Base-by-base conservation (phyloP, 345 rosid species). In the Brassica rapa region DNA sequence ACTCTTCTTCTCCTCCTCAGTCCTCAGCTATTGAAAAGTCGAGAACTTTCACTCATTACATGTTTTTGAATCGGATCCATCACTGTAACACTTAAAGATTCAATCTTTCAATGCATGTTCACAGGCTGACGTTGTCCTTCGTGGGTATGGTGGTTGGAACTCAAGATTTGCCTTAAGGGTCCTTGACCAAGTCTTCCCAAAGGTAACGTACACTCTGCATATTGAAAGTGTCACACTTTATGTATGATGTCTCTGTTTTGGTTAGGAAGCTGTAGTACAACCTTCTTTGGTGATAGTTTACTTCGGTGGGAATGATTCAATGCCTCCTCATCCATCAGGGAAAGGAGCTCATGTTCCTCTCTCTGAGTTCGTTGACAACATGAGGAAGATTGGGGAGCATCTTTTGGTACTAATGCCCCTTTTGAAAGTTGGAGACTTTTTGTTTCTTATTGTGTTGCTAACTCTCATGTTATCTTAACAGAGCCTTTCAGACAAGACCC, bases 71-170 rank as follows among this genome's bases (percentile, higher is more conserved):
- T 49, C 21, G 5, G 8, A 49, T 49, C 56, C 2, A 49, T 49
- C 56, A 49, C 21, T 4, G 8, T 56, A 59, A 8, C 62, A 24
- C 32, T 24, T 60, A 60, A 60, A 60, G 30, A 60, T 60, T 11
- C 16, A 10, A 60, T 53, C 59, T 53, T 53, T 53, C 10, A 5
- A 63, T 80, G 61, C 41, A 29, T 57, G 1, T 65, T 49, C 8
- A 59, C 33, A 94, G 98, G 97, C 98, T 51, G 98, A 92, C 76
- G 77, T 94, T 21, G 1, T 91, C 16, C 43, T 94, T 80, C 85
- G 98, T 77, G 98, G 98, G n/a, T 94, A 94, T 66, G 71, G 84
- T 4, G 98, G 94, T 49, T 94, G 98, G 98, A 94, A 92, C 80
- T 89, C 98, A 3, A 86, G 93, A 82, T 86, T 81, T 27, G 98